phyloP scores from a whole-genome alignment of 208 protist genomes.

The Trypanosoma congolense region DNA sequence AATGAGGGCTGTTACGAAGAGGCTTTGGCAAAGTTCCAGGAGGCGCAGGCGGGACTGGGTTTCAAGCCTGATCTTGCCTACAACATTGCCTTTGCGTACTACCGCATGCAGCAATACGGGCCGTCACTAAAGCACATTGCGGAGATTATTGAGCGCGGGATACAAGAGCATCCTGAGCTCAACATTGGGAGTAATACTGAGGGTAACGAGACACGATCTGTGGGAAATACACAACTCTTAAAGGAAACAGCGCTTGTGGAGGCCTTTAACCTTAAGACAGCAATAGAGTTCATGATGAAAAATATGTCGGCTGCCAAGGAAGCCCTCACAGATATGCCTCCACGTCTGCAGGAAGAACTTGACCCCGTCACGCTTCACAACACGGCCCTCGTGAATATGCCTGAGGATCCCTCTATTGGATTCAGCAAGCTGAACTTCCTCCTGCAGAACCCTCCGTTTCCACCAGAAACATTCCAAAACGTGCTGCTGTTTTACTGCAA shows the following conservation, averaged over 20 bases:
- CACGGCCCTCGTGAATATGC: constrained; percentile 96
- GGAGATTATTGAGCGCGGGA: constrained; percentile 94
- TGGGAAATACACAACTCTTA: constrained; percentile 94
- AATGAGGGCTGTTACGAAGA: constrained; percentile 91
- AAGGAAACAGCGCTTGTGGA: constrained; percentile 95
- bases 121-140: constrained; percentile 91
- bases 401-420: constrained; percentile 88
- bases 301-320: constrained; percentile 90
- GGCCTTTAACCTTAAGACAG: constrained; percentile 96
- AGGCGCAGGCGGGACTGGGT: constrained; percentile 88
- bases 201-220: constrained; percentile 90
- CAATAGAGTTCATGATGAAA: constrained; percentile 95
- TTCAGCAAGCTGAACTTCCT: constrained; percentile 97
- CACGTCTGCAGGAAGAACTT: constrained; percentile 92
- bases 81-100: constrained; percentile 95
- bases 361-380: constrained; percentile 97
- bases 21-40: constrained; percentile 90
- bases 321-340: constrained; percentile 96
- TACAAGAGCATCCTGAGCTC: constrained; percentile 93
- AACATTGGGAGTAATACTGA: constrained; percentile 91
- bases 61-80: constrained; percentile 92
- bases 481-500: constrained; percentile 96
- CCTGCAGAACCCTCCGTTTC: constrained; percentile 93
- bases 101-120: constrained; percentile 93
- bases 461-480: constrained; percentile 96